These are phyloP conservation scores for Coemansia interrupta DNA, from an alignment of 192 early-diverging fungal species.

Conservation along the genomic window DNA sequence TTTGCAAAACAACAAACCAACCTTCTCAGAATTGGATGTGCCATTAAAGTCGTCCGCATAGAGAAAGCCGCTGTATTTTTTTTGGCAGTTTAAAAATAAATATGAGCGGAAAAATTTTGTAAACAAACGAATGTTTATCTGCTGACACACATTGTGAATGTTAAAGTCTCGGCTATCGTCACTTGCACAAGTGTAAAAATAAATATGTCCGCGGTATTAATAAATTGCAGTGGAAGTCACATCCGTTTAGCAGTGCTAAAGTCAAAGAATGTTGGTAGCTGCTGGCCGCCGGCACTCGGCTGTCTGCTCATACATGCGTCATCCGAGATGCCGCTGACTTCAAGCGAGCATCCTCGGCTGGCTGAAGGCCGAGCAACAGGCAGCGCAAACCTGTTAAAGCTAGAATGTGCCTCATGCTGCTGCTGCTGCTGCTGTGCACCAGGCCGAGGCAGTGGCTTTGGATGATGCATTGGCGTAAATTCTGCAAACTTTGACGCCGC, in stretches of 20 bases:
- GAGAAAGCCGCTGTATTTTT: too few species aligned
- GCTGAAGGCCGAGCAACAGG: background rate
- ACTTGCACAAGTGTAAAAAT: background rate
- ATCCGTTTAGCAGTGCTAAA: constrained; percentile 9
- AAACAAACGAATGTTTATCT: too few species aligned
- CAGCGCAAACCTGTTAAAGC: background rate
- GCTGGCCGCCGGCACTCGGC: constrained; percentile 7
- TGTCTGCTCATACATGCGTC: constrained; percentile 16
- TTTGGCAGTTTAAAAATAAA: too few species aligned
- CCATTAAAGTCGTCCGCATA: too few species aligned
- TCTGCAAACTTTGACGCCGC: constrained; percentile 7
- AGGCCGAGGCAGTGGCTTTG: constrained; percentile 42
- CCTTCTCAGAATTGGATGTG: too few species aligned
- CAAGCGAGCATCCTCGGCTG: constrained; percentile 8
- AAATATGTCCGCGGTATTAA: constrained; percentile 1
- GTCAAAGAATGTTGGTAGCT: constrained; percentile 23
- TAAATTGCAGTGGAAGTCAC: background rate
- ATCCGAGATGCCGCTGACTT: constrained; percentile 15
- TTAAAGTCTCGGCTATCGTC: background rate
- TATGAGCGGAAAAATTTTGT: too few species aligned
- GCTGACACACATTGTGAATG: too few species aligned
- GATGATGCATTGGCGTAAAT: constrained; percentile 24
- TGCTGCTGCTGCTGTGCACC: constrained; percentile 12
- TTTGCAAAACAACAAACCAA: too few species aligned
- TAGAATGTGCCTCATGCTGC: constrained; percentile 9